Evolutionary conservation across 2,329 filamentous ascomycete species (phyloP).

Genomic region (Paecilomyces fulvus): DNA sequence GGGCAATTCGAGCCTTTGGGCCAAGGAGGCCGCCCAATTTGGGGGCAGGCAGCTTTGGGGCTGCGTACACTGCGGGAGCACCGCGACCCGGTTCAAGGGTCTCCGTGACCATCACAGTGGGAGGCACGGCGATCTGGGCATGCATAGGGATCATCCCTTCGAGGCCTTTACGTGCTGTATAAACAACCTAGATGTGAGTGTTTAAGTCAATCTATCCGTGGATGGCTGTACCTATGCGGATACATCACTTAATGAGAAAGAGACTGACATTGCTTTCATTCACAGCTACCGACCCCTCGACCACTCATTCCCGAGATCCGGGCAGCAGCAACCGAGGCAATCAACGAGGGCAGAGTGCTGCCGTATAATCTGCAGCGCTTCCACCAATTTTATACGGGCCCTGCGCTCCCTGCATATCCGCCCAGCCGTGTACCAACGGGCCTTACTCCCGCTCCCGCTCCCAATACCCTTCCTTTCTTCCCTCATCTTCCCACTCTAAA

Average conservation of each 20-base stretch:
- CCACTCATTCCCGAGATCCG: background rate
- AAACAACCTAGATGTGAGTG: slow-evolving; percentile 4
- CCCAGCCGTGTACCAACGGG: background rate
- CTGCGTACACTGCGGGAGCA: slow-evolving; percentile 1
- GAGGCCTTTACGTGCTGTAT: slow-evolving; percentile 1
- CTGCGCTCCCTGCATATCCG: background rate
- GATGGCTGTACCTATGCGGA: background rate
- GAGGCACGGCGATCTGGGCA: background rate
- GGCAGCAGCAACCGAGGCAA: background rate
- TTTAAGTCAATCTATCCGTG: background rate
- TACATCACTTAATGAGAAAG: background rate
- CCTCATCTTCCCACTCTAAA: background rate
- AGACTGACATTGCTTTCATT: background rate
- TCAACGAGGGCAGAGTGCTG: background rate
- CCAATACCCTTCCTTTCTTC: background rate
- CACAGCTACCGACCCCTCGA: background rate
- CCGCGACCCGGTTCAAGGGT: background rate
- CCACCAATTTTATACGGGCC: background rate
- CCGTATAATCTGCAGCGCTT: background rate
- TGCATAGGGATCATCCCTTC: slow-evolving; percentile 1
- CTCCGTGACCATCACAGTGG: slow-evolving; percentile 1
- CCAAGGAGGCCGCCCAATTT: background rate
- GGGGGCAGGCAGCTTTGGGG: background rate
- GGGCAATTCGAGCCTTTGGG: background rate
- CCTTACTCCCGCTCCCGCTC: background rate